Evolutionary conservation across 2,329 filamentous ascomycete genomes (phyloP), one percentile per base, ranked within the genome.

Genomic region (Lithohypha guttulata): DNA sequence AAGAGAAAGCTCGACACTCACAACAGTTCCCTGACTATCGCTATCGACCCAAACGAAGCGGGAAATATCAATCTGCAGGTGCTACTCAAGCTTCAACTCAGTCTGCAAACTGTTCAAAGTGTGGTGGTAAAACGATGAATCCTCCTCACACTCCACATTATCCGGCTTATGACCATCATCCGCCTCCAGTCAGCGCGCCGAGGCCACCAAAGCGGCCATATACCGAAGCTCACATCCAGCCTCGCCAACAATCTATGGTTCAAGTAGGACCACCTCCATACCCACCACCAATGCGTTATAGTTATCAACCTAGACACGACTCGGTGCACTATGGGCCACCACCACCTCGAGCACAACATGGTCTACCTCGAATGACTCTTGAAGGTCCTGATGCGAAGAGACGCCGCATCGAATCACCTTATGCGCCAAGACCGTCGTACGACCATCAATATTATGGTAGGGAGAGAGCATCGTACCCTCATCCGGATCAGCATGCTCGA

Each of bases 11-110:
- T 45, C 80, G 83, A 13, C 91, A 98, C 59, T 80, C 85, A 54
- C 78, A 79, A 47, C 83, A 87, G 62, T 94, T 95, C 58, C 91
- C 91, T 2, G 81, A 84, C 49, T 98, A 98, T 62, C 79, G 86
- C 47, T 98, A 96, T 57, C 85, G 94, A 58, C 91, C 91, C 23
- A 64, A 64, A 14, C 75, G 83, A 23, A 75, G 73, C 48, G 61
- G 62, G 9, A 63, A 56, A 41, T 55, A 56, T 23, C 26, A 13
- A 30, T 17, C 17, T 8, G 35, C 30, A 30, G 27, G 35, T 17
- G 26, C 19, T n/a, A 21, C 26, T 13, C 17, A 29, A 14, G 27
- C 6, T 21, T 13, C 6, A 23, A 20, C 26, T 10, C 35, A 29
- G 25, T 18, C 35, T 4, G 7, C 25, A 30, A 43, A 41, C 36